phyloP scores from a whole-genome alignment of 768 basidiomycete species.

The Boletus rubropictus region DNA sequence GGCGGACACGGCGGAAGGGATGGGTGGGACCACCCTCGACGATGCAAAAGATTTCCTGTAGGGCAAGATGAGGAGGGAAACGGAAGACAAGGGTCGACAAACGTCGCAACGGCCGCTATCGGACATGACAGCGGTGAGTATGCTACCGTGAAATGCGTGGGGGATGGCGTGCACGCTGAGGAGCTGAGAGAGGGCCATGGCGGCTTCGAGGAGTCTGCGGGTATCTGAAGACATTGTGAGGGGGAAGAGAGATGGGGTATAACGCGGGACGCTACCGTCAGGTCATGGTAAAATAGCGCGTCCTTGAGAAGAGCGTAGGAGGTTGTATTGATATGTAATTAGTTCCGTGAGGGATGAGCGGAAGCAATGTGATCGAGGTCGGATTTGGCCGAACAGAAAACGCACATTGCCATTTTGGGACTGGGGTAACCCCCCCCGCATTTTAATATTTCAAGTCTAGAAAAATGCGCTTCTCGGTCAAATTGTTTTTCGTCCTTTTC shows the following conservation, averaged over 20 bases:
- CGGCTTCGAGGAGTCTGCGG: slow-evolving; percentile 70
- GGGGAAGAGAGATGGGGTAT: slow-evolving; percentile 15
- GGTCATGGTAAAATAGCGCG: slow-evolving; percentile 50
- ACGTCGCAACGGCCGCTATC: slow-evolving; percentile 63
- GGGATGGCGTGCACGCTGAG: slow-evolving; percentile 54
- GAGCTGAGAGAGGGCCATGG: slow-evolving; percentile 62
- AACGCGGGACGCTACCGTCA: slow-evolving; percentile 29
- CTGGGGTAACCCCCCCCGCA: slow-evolving; percentile 17
- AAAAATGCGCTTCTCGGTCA: not conserved
- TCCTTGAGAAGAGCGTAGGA: slow-evolving; percentile 36
- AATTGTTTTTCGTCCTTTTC: slow-evolving; percentile 25
- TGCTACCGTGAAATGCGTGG: slow-evolving; percentile 77
- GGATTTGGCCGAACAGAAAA: slow-evolving; percentile 21
- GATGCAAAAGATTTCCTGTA: slow-evolving; percentile 79
- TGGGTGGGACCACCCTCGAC: slow-evolving; percentile 70
- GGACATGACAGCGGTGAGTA: slow-evolving; percentile 65
- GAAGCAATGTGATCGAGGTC: slow-evolving; percentile 5
- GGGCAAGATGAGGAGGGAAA: slow-evolving; percentile 7
- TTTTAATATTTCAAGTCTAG: slow-evolving; percentile 19
- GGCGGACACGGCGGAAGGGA: slow-evolving; percentile 75
- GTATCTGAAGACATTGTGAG: slow-evolving; percentile 58
- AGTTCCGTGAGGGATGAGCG: slow-evolving; percentile 40
- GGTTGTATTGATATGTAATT: slow-evolving; percentile 47
- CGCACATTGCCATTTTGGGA: not conserved
- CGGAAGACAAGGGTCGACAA: slow-evolving; percentile 22